A percentile compares a stretch with the other conserved stretches of the same genome.
phyloP scores from a whole-genome alignment of 2,329 filamentous ascomycete genomes.

The Graphiopsis chlorocephala region DNA sequence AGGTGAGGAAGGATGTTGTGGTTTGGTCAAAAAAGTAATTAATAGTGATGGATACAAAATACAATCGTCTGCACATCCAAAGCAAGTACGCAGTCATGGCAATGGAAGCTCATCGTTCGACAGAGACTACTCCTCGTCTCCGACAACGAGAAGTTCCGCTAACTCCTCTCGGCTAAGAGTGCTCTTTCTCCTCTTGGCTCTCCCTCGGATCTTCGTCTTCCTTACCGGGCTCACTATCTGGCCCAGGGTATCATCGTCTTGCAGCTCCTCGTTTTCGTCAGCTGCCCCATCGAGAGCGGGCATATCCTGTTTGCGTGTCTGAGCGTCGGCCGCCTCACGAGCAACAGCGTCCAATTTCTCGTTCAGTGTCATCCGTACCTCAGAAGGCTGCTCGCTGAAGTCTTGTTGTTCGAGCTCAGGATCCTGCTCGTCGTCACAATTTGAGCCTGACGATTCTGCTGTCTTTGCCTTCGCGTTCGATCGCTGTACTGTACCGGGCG shows the following conservation, averaged over 20 bases:
- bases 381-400: conserved; percentile 31
- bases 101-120: too few species aligned
- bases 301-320: conserved; percentile 24
- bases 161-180: conserved; percentile 75
- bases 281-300: conserved; percentile 23
- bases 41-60: neutral
- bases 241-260: conserved; percentile 47
- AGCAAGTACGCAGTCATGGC: neutral
- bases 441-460: neutral
- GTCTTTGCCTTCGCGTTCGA: conserved; percentile 26
- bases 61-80: neutral
- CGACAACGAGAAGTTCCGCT: conserved; percentile 51
- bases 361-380: conserved; percentile 39
- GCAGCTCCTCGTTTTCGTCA: conserved; percentile 40
- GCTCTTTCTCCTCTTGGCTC: conserved; percentile 66
- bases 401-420: conserved; percentile 29
- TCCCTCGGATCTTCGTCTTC: conserved; percentile 51
- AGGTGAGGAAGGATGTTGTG: neutral
- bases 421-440: conserved; percentile 26
- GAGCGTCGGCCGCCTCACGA: conserved; percentile 45
- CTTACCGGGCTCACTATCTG: conserved; percentile 31
- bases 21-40: neutral
- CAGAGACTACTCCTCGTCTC: conserved; percentile 10
- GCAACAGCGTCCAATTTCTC: conserved; percentile 47
- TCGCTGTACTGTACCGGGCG: conserved; percentile 28